These are phyloP conservation scores for Vigna reflexopilosa DNA, from an alignment of 306 rosid genomes.

Conservation along the genomic window DNA sequence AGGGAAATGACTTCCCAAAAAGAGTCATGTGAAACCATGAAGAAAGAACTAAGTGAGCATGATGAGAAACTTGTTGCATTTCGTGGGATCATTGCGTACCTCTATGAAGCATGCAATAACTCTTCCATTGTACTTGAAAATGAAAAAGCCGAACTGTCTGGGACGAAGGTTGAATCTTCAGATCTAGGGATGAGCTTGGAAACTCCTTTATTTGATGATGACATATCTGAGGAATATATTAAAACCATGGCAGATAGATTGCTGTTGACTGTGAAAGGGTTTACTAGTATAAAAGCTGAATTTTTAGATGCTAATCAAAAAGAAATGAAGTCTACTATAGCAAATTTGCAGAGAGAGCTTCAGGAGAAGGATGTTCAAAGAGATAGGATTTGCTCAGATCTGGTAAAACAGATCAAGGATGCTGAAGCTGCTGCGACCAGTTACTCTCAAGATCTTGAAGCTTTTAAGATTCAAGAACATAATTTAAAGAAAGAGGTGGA, in stretches of 20 bases:
- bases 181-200: constrained; percentile 41
- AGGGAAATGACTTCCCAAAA: constrained; percentile 69
- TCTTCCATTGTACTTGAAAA: constrained; percentile 62
- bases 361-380: constrained; percentile 93
- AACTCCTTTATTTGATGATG: constrained; percentile 38
- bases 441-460: constrained; percentile 72
- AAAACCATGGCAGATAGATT: constrained; percentile 70
- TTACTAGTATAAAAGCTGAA: constrained; percentile 68
- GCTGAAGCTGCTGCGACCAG: constrained; percentile 76
- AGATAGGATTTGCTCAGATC: constrained; percentile 82
- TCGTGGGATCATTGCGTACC: constrained; percentile 60
- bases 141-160: constrained; percentile 71
- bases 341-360: constrained; percentile 84
- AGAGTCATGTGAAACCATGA: constrained; percentile 64
- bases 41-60: constrained; percentile 63
- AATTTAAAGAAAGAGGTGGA: constrained; percentile 67
- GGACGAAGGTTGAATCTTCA: constrained; percentile 52
- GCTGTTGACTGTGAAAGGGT: constrained; percentile 66
- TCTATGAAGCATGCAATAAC: constrained; percentile 71
- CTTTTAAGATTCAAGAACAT: constrained; percentile 59
- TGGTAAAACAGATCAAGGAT: constrained; percentile 84
- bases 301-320: constrained; percentile 62
- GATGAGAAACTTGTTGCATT: constrained; percentile 65
- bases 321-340: constrained; percentile 75
- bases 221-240: constrained; percentile 66